Percentiles rank a stretch among this genome's conserved stretches.
Conservation (phyloP, 2,329 filamentous ascomycete genomes). For the Neofusicoccum sp. region DNA sequence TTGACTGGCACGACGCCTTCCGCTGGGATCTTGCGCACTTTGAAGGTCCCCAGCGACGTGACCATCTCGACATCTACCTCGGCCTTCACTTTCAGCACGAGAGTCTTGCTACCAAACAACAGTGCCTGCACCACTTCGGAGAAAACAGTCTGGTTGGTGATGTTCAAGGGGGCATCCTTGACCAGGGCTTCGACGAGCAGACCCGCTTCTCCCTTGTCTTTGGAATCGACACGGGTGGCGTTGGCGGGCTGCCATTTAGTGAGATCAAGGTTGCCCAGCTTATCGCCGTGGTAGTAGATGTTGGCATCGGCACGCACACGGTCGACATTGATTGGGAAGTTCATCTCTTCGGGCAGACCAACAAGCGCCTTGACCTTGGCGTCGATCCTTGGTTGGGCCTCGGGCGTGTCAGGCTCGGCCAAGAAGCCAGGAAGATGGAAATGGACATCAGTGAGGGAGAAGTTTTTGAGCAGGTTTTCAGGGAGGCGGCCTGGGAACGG, state of each 20-base stretch:
- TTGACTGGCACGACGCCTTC: conserved; percentile 86
- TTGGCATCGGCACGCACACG: conserved; percentile 74
- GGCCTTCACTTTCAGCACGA: conserved; percentile 74
- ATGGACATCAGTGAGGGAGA: conserved; percentile 79
- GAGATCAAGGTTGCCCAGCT: conserved; percentile 79
- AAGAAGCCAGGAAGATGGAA: conserved; percentile 81
- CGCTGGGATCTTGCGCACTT: conserved; percentile 77
- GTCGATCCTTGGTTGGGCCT: conserved; percentile 74
- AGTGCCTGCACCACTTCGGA: conserved; percentile 76
- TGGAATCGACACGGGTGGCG: conserved; percentile 65
- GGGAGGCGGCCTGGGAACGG: conserved; percentile 80
- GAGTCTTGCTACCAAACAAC: conserved; percentile 67
- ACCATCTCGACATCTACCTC: conserved; percentile 78
- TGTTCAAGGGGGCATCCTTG: conserved; percentile 73
- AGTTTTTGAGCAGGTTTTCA: conserved; percentile 81
- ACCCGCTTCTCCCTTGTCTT: conserved; percentile 57
- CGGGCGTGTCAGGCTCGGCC: conserved; percentile 71
- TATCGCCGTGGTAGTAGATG: conserved; percentile 72
- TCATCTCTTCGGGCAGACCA: conserved; percentile 78
- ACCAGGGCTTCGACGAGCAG: conserved; percentile 76
- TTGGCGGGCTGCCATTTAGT: conserved; percentile 80
- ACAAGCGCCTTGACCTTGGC: conserved; percentile 79
- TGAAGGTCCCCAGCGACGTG: conserved; percentile 77
- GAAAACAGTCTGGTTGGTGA: conserved; percentile 78
- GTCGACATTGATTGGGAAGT: conserved; percentile 77